Evolutionary conservation across 345 rosid species (phyloP), one percentile per base, ranked within the genome.

Genomic region (Eucalyptus tenuipes): DNA sequence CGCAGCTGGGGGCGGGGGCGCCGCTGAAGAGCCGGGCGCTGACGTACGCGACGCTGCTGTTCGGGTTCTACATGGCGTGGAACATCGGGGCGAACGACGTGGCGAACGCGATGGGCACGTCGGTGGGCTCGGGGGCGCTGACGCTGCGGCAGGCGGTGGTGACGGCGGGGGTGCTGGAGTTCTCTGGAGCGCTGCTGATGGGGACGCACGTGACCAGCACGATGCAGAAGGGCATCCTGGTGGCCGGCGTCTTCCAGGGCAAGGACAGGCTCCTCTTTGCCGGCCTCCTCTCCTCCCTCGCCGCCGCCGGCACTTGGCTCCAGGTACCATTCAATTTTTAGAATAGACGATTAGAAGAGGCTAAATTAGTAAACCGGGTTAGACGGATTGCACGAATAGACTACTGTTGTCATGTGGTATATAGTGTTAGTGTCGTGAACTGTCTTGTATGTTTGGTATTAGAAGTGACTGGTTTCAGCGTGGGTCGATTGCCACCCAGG

Each of bases 91-190:
- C 99, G 80, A 98, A 98, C 87, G 99, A 98, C 91, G 99, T 97
- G 90, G 99, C 99, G 27, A 97, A 98, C 91, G 99, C 99, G 45
- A 98, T 98, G 99, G 99, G 99, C 13, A 97, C 99, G 87, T 97
- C 99, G 11, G 98, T 98, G 47, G 99, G 99, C 10, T 97, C 99
- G 0, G 98, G 98, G 55, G 99, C 99, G n/a, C 85, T 98, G 84
- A 93, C 93, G 5, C 91, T 98, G 86, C 89, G 98, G 33, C 97
- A 97, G 90, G 99, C 99, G 12, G 99, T 97, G 91, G 47, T 97
- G 49, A 97, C 94, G 5, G 99, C 99, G 7, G 99, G 96, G 31
- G 92, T 97, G 88, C 92, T 98, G 92, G 99, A 98, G 94, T 98
- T 98, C 92, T 98, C 99, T 4, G 98, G 99, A 59, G 99, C 99